phyloP scores from a whole-genome alignment of 768 basidiomycete genomes.

The Trametes coccinea region DNA sequence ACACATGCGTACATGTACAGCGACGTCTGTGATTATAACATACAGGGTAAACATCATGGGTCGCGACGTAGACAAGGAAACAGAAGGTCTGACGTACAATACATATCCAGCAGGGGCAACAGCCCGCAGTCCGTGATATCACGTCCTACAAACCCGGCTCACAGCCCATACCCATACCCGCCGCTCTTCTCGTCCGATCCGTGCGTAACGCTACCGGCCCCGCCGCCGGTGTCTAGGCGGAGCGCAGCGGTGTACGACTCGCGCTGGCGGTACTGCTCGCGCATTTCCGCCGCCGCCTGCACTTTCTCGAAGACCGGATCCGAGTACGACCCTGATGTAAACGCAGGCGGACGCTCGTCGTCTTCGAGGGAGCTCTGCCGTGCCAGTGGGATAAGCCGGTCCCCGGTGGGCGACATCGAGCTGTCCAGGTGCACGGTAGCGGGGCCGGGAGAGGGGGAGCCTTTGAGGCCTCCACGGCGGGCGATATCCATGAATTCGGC shows the following conservation, averaged over 20 bases:
- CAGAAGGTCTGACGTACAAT: background rate
- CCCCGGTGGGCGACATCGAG: background rate
- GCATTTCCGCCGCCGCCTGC: slow-evolving; percentile 15
- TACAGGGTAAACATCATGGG: too few relatives aligned
- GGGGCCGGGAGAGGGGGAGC: background rate
- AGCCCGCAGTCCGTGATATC: background rate
- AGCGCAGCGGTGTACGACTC: background rate
- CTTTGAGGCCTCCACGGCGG: background rate
- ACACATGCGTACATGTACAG: too few relatives aligned
- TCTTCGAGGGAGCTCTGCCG: slow-evolving; percentile 16
- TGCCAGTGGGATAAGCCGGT: slow-evolving; percentile 2
- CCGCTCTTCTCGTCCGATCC: background rate
- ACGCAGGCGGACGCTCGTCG: slow-evolving; percentile 24
- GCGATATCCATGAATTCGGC: slow-evolving; percentile 47
- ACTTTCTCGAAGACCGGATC: slow-evolving; percentile 30
- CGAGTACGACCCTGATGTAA: slow-evolving; percentile 22
- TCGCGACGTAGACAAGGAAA: too few relatives aligned
- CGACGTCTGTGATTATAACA: too few relatives aligned
- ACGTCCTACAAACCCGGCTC: background rate
- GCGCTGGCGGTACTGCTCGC: slow-evolving; percentile 1
- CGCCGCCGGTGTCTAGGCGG: background rate
- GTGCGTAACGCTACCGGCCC: background rate
- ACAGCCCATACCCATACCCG: background rate
- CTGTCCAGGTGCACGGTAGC: background rate
- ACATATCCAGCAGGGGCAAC: background rate